Evolutionary conservation across 2,329 filamentous ascomycete species (phyloP).

Genomic region (Diplodia corticola): DNA sequence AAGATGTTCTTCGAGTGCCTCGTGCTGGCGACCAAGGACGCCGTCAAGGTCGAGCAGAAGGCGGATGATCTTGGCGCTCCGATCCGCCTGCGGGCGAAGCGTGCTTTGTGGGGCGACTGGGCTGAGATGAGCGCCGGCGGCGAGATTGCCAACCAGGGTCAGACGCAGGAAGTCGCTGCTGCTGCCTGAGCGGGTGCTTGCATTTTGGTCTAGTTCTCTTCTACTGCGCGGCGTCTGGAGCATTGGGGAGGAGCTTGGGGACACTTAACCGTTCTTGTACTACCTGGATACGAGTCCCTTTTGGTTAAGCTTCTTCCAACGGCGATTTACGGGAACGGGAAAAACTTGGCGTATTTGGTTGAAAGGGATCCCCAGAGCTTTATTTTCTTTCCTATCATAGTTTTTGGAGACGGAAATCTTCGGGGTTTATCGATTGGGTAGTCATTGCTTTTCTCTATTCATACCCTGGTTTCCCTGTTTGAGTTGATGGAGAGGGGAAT

Average conservation of each 20-base stretch:
- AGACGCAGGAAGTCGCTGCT: constrained; percentile 3
- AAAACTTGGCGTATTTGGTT: constrained; percentile 7
- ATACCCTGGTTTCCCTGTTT: constrained; percentile 4
- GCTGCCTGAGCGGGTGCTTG: background rate
- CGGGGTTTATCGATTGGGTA: background rate
- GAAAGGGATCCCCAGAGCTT: background rate
- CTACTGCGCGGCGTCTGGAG: constrained; percentile 17
- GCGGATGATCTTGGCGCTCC: constrained; percentile 70
- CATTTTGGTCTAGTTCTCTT: background rate
- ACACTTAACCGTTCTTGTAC: background rate
- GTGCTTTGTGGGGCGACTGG: constrained; percentile 96
- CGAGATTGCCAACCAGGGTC: constrained; percentile 40
- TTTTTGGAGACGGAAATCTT: background rate
- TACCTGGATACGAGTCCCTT: background rate
- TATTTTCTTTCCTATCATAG: background rate
- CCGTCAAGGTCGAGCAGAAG: constrained; percentile 91
- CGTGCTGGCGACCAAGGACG: constrained; percentile 95
- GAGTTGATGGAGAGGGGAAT: background rate
- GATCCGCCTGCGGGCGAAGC: constrained; percentile 84
- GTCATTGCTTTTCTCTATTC: background rate
- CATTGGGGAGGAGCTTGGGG: background rate
- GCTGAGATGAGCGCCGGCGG: constrained; percentile 67
- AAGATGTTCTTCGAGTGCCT: constrained; percentile 99
- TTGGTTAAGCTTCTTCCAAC: background rate
- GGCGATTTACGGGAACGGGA: constrained; percentile 2